Evolutionary conservation across 345 rosid species (phyloP).

Genomic region (Citrus mangshanensis): DNA sequence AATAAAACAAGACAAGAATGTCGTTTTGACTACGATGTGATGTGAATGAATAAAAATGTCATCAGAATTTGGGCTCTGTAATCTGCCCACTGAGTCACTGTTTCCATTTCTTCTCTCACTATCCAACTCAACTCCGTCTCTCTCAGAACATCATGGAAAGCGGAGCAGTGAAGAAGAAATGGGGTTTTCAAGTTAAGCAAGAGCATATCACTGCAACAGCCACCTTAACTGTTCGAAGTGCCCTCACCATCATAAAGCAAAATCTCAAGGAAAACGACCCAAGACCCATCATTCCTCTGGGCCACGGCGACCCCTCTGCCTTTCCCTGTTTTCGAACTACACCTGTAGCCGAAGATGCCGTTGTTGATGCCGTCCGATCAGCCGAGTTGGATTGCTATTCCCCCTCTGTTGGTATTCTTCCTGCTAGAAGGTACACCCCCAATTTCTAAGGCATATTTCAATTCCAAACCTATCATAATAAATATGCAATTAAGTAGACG

Average conservation of each 20-base stretch:
- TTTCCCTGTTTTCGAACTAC: conserved; percentile 57
- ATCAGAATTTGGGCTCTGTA: too few relatives aligned
- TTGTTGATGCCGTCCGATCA: conserved; percentile 45
- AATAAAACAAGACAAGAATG: too few relatives aligned
- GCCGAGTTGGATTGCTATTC: conserved; percentile 46
- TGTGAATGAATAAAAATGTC: too few relatives aligned
- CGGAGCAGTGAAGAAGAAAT: neutral
- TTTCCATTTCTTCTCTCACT: too few relatives aligned
- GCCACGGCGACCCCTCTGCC: conserved; percentile 69
- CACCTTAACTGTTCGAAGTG: conserved; percentile 36
- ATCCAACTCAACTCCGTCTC: too few relatives aligned
- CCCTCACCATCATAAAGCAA: conserved; percentile 27
- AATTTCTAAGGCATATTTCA: neutral
- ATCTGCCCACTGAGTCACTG: too few relatives aligned
- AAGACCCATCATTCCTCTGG: conserved; percentile 47
- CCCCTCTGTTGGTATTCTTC: conserved; percentile 45
- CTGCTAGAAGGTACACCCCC: conserved; percentile 48
- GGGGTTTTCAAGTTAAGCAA: conserved; percentile 32
- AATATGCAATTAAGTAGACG: too few relatives aligned
- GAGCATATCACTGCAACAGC: conserved; percentile 16
- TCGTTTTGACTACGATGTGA: too few relatives aligned
- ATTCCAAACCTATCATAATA: too few relatives aligned
- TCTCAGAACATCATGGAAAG: conserved; percentile 10
- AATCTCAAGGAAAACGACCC: conserved; percentile 38
- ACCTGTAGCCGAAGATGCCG: conserved; percentile 52